phyloP scores from a whole-genome alignment of 2,329 filamentous ascomycete genomes.

The Arthrobotrys pseudoclavata region DNA sequence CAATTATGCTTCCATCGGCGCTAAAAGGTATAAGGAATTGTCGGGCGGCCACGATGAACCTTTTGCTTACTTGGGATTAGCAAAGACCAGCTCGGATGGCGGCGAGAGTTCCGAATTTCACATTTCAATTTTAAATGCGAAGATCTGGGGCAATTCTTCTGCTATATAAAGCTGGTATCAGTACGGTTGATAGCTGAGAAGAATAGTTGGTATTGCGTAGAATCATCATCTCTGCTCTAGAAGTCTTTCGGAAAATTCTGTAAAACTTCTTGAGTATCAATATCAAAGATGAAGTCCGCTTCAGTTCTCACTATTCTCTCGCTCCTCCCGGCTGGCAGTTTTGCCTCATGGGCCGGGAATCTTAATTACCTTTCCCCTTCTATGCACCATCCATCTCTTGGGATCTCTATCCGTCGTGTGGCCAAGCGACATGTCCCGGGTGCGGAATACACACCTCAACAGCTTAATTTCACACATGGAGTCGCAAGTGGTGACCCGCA shows the following conservation, averaged over 20 bases:
- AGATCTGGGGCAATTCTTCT: neutral
- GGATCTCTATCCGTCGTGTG: constrained; percentile 75
- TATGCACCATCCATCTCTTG: constrained; percentile 74
- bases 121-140: neutral
- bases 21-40: neutral
- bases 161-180: constrained; percentile 13
- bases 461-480: constrained; percentile 76
- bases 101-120: neutral
- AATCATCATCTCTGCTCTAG: neutral
- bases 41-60: neutral
- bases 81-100: neutral
- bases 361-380: constrained; percentile 78
- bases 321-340: constrained; percentile 7
- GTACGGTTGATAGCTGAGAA: neutral
- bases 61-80: neutral
- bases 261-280: constrained; percentile 5
- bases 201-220: neutral
- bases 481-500: constrained; percentile 70
- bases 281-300: constrained; percentile 7
- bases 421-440: constrained; percentile 71
- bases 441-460: constrained; percentile 67
- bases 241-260: neutral
- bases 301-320: constrained; percentile 9
- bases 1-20: neutral
- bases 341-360: constrained; percentile 68